Evolutionary conservation across 2,329 filamentous ascomycete genomes (phyloP).

Genomic region (Bretziella fagacearum): DNA sequence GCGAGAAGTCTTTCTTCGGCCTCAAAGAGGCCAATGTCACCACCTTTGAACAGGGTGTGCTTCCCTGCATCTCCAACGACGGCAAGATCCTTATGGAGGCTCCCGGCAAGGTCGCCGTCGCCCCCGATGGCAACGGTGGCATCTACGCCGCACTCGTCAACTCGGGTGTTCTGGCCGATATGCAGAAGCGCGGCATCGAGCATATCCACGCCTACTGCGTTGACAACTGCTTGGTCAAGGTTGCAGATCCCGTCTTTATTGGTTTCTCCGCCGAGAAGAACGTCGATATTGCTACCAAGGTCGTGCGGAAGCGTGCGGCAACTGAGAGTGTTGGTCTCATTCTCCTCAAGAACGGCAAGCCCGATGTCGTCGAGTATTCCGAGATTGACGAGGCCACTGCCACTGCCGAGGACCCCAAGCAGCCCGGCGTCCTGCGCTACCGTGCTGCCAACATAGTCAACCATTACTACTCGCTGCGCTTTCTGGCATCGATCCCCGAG

Average conservation of each 20-base stretch:
- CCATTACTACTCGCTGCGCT: slow-evolving; percentile 95
- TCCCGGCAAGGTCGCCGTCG: slow-evolving; percentile 83
- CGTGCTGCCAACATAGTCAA: slow-evolving; percentile 98
- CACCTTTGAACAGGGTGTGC: slow-evolving; percentile 91
- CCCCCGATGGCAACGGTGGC: slow-evolving; percentile 92
- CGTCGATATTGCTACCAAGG: slow-evolving; percentile 95
- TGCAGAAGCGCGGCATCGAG: slow-evolving; percentile 75
- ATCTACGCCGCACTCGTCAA: slow-evolving; percentile 82
- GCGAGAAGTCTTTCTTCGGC: slow-evolving; percentile 81
- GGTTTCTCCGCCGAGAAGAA: slow-evolving; percentile 77
- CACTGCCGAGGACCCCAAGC: slow-evolving; percentile 69
- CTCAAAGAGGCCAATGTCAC: slow-evolving; percentile 68
- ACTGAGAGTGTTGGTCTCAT: slow-evolving; percentile 94
- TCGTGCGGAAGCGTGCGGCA: slow-evolving; percentile 94
- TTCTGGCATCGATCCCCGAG: slow-evolving; percentile 75
- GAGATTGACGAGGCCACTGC: slow-evolving; percentile 86
- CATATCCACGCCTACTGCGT: slow-evolving; percentile 98
- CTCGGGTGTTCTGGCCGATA: slow-evolving; percentile 67
- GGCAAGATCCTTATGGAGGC: slow-evolving; percentile 90
- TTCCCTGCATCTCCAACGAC: slow-evolving; percentile 93
- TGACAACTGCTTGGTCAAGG: slow-evolving; percentile 97
- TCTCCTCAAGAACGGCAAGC: slow-evolving; percentile 84
- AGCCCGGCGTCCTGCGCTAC: slow-evolving; percentile 76
- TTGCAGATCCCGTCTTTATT: slow-evolving; percentile 92
- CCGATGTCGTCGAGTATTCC: slow-evolving; percentile 95